A percentile compares a stretch with the other conserved stretches of the same genome.
Conservation (phyloP, 495 filamentous ascomycete genomes). For the Talaromyces thailandensis region DNA sequence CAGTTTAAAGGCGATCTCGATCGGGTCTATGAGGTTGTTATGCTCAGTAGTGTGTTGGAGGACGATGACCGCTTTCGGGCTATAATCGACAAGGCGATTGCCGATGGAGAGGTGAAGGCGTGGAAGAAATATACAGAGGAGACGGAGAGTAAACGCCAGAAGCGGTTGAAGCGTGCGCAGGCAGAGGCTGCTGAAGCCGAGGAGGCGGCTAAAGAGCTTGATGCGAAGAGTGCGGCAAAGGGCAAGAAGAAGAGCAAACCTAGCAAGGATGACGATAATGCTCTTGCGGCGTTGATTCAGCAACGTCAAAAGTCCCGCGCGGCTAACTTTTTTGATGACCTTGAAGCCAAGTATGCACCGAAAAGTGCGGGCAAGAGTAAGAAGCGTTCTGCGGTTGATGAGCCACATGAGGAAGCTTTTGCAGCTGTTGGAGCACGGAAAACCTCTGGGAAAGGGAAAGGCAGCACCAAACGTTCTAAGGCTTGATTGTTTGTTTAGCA, state of each 20-base stretch:
- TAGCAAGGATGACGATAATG: conserved; percentile 24
- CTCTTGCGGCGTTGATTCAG: conserved; percentile 51
- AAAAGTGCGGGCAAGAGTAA: conserved; percentile 19
- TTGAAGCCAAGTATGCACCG: conserved; percentile 66
- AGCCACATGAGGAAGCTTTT: conserved; percentile 26
- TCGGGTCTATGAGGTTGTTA: conserved; percentile 66
- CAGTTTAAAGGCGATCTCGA: conserved; percentile 63
- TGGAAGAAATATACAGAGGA: conserved; percentile 66
- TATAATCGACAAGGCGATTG: conserved; percentile 78
- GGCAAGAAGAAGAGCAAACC: conserved; percentile 21
- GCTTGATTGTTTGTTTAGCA: neutral
- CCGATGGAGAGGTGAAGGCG: conserved; percentile 48
- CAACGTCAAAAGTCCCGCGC: conserved; percentile 41
- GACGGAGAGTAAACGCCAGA: conserved; percentile 51
- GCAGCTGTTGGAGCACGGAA: conserved; percentile 21
- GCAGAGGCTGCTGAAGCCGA: conserved; percentile 67
- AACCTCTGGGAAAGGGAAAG: conserved; percentile 18
- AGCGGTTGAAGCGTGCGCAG: conserved; percentile 52
- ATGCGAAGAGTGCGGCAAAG: conserved; percentile 39
- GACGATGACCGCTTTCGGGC: conserved; percentile 78
- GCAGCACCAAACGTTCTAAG: conserved; percentile 3
- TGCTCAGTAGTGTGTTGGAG: conserved; percentile 75
- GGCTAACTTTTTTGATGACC: conserved; percentile 49
- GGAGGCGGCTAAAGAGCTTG: conserved; percentile 59
- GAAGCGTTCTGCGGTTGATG: conserved; percentile 18